phyloP scores from a whole-genome alignment of 768 basidiomycete genomes.

The Holtermannia corniformis region DNA sequence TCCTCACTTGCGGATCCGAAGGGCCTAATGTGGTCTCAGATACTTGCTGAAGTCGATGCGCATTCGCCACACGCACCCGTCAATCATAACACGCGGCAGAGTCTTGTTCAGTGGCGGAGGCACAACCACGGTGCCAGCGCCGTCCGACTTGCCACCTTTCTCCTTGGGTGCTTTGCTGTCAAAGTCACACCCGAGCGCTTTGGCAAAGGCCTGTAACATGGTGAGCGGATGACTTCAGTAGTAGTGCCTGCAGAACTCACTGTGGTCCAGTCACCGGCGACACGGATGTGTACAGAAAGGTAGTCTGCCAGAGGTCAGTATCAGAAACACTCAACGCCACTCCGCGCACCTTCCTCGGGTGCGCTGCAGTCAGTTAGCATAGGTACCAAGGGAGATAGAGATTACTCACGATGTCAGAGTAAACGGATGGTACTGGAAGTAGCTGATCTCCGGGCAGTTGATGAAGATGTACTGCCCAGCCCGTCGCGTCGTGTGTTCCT shows the following conservation, averaged over 20 bases:
- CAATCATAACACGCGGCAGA: conserved; percentile 87
- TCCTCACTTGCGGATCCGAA: conserved; percentile 90
- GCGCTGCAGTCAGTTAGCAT: neutral
- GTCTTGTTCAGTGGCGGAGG: conserved; percentile 33
- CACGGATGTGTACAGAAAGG: conserved; percentile 84
- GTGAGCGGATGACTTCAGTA: neutral
- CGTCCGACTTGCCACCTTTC: conserved; percentile 36
- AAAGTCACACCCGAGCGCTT: conserved; percentile 75
- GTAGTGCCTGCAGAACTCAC: conserved; percentile 3
- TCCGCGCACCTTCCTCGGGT: conserved; percentile 2
- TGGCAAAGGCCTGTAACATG: conserved; percentile 52
- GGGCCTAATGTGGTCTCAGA: conserved; percentile 46
- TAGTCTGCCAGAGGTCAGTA: conserved; percentile 68
- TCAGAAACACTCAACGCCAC: neutral
- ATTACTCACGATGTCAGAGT: conserved; percentile 65
- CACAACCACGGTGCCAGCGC: conserved; percentile 58
- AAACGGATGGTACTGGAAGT: conserved; percentile 97
- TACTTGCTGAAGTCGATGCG: neutral
- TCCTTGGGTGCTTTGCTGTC: conserved; percentile 49
- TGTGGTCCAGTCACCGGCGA: conserved; percentile 83
- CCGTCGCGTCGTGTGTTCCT: conserved; percentile 71
- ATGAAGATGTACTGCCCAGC: conserved; percentile 93
- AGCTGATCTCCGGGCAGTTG: conserved; percentile 70
- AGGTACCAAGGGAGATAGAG: neutral
- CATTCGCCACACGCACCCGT: conserved; percentile 45